Conservation (phyloP, 108 stramenopile genomes). For the Fragilaria radians region DNA sequence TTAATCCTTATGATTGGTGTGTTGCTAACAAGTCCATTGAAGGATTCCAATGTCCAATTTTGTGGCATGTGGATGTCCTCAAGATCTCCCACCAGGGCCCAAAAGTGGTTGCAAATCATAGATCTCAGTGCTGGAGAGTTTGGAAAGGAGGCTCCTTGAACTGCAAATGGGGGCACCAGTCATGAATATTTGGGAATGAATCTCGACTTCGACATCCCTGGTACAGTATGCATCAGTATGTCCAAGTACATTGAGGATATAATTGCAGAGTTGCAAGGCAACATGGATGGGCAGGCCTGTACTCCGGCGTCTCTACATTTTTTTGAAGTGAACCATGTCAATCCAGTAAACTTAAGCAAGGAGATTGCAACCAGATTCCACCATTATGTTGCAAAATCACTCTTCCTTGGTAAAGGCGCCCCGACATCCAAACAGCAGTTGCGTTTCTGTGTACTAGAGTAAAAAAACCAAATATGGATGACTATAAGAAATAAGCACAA, state of each 20-base stretch:
- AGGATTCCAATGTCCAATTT: constrained; percentile 15
- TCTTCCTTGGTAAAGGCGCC: constrained; percentile 12
- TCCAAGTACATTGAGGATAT: constrained; percentile 7
- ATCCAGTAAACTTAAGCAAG: background rate
- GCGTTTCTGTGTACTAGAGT: constrained; percentile 17
- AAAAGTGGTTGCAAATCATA: constrained; percentile 8
- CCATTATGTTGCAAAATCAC: constrained; percentile 7
- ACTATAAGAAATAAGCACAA: constrained; percentile 15
- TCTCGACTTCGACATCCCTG: constrained; percentile 6
- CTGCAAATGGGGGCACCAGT: constrained; percentile 2
- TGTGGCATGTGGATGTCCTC: constrained; percentile 23
- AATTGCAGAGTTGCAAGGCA: constrained; percentile 9
- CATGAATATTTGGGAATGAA: too few species aligned
- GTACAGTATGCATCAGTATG: constrained; percentile 14
- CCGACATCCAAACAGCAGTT: constrained; percentile 17
- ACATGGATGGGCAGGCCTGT: constrained; percentile 8
- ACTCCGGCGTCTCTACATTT: constrained; percentile 27
- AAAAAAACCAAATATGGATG: constrained; percentile 13
- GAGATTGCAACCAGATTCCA: background rate
- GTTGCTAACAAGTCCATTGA: constrained; percentile 23
- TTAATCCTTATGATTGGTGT: constrained; percentile 41
- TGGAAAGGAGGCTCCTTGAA: constrained; percentile 13
- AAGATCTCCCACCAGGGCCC: constrained; percentile 25
- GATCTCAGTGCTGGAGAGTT: constrained; percentile 1
- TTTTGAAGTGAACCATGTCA: constrained; percentile 21